Evolutionary conservation across 768 basidiomycete species (phyloP), one percentile per base, ranked within the genome.

Genomic region (Lyophyllum atratum): DNA sequence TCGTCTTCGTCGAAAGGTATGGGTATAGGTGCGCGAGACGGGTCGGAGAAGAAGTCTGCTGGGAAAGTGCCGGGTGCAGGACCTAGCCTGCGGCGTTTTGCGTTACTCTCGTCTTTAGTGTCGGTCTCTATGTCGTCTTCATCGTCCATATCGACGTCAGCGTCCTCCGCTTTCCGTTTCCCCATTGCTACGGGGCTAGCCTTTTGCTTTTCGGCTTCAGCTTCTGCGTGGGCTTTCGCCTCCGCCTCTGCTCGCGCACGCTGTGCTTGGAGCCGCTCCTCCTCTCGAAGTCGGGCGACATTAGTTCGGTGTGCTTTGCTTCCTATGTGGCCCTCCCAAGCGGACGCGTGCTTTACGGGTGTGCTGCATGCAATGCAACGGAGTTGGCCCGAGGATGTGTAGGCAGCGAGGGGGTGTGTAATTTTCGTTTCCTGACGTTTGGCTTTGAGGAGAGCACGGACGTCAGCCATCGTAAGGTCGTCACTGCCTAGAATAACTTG

Each of bases 261-360:
- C 7, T 66, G 57, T 55, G 57, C 52, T 61, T 71, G 73, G 33
- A 62, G 62, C 52, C 69, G 73, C 56, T 86, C 83, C 61, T 85
- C 80, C 65, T 85, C 84, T 59, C 78, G 82, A 43, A 85, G 65
- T 17, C 82, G 81, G 11, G 78, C 77, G 17, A 86, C 84, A 64
- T 84, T 86, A 39, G 78, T 85, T 31, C 92, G 84, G 68, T 94
- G 92, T 1, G 72, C 72, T 73, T 93, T 93, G 73, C 88, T 91
- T 12, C 87, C 91, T 19, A 94, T 69, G 71, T 94, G 92, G 21
- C 92, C 90, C 57, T 92, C 85, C 92, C 92, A 94, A n/a, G 89
- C 88, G 24, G 88, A 84, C 3, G 89, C 81, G 64, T 92, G 85
- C 64, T 92, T 93, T 55, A 94, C 78, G 19, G 72, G 55, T 11